phyloP scores from a whole-genome alignment of 768 basidiomycete species.

The Cubamyces sp. region DNA sequence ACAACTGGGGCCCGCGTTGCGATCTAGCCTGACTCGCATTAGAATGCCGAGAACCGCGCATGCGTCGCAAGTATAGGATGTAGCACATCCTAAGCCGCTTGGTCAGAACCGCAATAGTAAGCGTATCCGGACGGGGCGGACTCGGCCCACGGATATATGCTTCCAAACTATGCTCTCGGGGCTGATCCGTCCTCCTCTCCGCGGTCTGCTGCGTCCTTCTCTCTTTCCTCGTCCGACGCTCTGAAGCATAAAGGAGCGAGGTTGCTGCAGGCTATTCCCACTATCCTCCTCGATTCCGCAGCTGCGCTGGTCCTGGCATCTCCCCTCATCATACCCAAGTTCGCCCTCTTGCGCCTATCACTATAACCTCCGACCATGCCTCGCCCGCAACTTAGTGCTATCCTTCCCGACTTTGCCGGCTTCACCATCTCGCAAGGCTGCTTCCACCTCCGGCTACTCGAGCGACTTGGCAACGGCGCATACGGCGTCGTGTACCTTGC shows the following conservation, averaged over 20 bases:
- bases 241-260: slow-evolving; percentile 5
- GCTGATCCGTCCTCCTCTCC: slow-evolving; percentile 7
- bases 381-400: slow-evolving; percentile 29
- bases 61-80: neutral
- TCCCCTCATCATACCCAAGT: neutral
- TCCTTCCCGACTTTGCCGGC: slow-evolving; percentile 33
- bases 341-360: neutral
- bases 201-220: slow-evolving; percentile 3
- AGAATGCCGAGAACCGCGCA: slow-evolving; percentile 18
- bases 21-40: slow-evolving; percentile 10
- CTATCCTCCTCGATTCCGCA: neutral
- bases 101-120: slow-evolving; percentile 16
- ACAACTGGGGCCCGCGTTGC: neutral
- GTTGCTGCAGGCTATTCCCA: neutral
- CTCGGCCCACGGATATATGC: slow-evolving; percentile 7
- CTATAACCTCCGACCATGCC: slow-evolving; percentile 17
- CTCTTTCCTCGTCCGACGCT: slow-evolving; percentile 11
- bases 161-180: neutral
- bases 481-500: slow-evolving; percentile 37
- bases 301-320: neutral
- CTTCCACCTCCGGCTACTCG: slow-evolving; percentile 26
- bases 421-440: slow-evolving; percentile 20
- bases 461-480: slow-evolving; percentile 30
- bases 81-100: neutral
- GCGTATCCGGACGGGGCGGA: slow-evolving; percentile 12